Percentiles rank a stretch among this genome's conserved stretches.
phyloP scores from a whole-genome alignment of 1,139 yeast genomes.

The Saccharomyces hybrid region DNA sequence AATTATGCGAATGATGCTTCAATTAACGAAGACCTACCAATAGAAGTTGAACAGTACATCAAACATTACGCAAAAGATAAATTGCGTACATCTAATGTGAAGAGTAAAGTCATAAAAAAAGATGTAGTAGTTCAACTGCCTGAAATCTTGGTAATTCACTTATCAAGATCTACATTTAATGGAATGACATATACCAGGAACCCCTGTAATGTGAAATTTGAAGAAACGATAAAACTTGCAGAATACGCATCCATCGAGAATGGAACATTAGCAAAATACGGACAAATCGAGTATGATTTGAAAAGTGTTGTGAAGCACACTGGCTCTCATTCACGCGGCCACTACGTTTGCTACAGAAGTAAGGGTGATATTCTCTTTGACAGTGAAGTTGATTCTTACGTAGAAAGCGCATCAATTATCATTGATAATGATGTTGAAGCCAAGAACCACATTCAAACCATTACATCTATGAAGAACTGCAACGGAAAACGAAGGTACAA shows the following conservation, averaged over 20 bases:
- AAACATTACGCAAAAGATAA: slow-evolving; percentile 40
- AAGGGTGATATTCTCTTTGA: slow-evolving; percentile 58
- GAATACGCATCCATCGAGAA: slow-evolving; percentile 31
- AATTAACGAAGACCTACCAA: slow-evolving; percentile 55
- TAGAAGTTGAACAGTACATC: slow-evolving; percentile 39
- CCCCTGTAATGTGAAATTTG: slow-evolving; percentile 62
- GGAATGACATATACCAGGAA: slow-evolving; percentile 67
- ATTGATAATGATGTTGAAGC: slow-evolving; percentile 1
- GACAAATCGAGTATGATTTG: slow-evolving; percentile 44
- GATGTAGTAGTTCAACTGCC: slow-evolving; percentile 62
- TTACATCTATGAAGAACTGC: not conserved
- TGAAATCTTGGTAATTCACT: slow-evolving; percentile 59
- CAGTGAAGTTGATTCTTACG: slow-evolving; percentile 35
- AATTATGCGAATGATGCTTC: slow-evolving; percentile 35
- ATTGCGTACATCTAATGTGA: slow-evolving; percentile 40
- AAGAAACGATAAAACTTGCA: slow-evolving; percentile 47
- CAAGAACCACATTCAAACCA: not conserved
- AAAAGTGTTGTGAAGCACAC: slow-evolving; percentile 73
- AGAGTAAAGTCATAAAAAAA: slow-evolving; percentile 59
- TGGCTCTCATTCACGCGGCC: slow-evolving; percentile 87
- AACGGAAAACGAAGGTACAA: not conserved
- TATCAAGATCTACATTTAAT: slow-evolving; percentile 72
- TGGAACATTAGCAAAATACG: slow-evolving; percentile 8
- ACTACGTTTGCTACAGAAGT: slow-evolving; percentile 70
- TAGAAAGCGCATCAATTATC: slow-evolving; percentile 35